Evolutionary conservation across 176 grass and related monocot species (phyloP), one percentile per base, ranked within the genome.

Genomic region (Poa annua): DNA sequence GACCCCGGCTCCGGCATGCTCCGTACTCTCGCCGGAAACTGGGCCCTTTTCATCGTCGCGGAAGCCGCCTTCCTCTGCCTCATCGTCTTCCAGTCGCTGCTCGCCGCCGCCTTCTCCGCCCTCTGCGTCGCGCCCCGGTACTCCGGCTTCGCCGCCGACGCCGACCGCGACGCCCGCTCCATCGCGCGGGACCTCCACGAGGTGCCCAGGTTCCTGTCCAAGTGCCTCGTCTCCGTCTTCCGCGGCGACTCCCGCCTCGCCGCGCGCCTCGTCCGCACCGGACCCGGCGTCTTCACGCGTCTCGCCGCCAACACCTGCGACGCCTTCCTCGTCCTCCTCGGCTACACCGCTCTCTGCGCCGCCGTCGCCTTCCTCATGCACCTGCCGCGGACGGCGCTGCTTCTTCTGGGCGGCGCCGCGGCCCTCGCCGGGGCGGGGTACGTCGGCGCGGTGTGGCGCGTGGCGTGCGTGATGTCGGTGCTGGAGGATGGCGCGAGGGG

Each of bases 281-380:
- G 13, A 21, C 8, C 65, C 5, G 3, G 11, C 20, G 39, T 67
- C 34, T 9, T 35, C 17, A 19, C 8, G 34, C 65, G 34, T 8
- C 1, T 67, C 0, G 8, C 33, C 1, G n/a, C 39, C 38, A 15
- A 38, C 39, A 7, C n/a, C 36, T 5, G n/a, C 20, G 36, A 12
- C 67, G 67, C 17, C 38, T 24, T 45, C 67, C 67, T 71, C 39
- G n/a, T 71, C n/a, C 38, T 71, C 67, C 67, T 71, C 20, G n/a
- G 20, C 67, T 71, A 45, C 67, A 14, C 67, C 20, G 38, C 39
- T 11, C 5, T 45, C 39, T 24, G 22, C 39, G 38, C 1, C 67
- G n/a, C 67, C 20, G 39, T 5, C 39, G 11, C n/a, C 11, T 11
- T 21, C n/a, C 38, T 71, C 67, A 14, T 42, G 67, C 67, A 71